Percentiles rank a stretch among this genome's conserved stretches.
Conservation (phyloP, 495 filamentous ascomycete genomes). For the Penicillium antarcticum region DNA sequence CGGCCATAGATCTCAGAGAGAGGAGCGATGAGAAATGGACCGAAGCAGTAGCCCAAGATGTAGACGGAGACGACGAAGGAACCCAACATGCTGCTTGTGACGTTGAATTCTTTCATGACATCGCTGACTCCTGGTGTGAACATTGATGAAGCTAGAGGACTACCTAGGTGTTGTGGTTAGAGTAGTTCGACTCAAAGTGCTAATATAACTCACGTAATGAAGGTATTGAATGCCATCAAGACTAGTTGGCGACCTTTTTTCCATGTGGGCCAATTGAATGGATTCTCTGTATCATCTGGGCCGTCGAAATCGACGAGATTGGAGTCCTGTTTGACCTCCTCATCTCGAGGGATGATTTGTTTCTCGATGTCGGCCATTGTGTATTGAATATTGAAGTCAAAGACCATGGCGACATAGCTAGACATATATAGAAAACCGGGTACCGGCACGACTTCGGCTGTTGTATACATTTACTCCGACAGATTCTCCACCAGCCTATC, state of each 20-base stretch:
- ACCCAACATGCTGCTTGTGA: slow-evolving; percentile 25
- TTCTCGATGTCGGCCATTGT: slow-evolving; percentile 7
- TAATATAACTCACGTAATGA: slow-evolving; percentile 46
- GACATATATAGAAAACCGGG: too few relatives aligned
- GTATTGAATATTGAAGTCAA: too few relatives aligned
- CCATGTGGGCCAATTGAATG: slow-evolving; percentile 56
- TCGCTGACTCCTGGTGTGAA: slow-evolving; percentile 57
- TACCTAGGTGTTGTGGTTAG: slow-evolving; percentile 4
- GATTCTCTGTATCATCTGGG: slow-evolving; percentile 55
- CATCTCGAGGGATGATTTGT: neutral
- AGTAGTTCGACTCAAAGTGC: neutral
- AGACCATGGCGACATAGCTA: too few relatives aligned
- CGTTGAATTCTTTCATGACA: slow-evolving; percentile 52
- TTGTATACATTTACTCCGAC: too few relatives aligned
- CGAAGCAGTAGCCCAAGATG: slow-evolving; percentile 35
- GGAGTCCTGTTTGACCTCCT: neutral
- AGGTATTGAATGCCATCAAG: slow-evolving; percentile 49
- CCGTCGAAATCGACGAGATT: slow-evolving; percentile 49
- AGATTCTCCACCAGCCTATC: too few relatives aligned
- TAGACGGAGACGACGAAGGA: slow-evolving; percentile 44
- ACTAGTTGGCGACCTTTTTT: slow-evolving; percentile 46
- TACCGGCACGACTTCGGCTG: too few relatives aligned
- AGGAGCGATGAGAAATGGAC: slow-evolving; percentile 40
- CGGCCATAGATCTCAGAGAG: slow-evolving; percentile 45
- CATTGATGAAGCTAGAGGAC: slow-evolving; percentile 59